These are phyloP conservation scores for Thalassiosira livingstoniorum DNA, from an alignment of 352 stramenopile genomes.

Conservation along the genomic window DNA sequence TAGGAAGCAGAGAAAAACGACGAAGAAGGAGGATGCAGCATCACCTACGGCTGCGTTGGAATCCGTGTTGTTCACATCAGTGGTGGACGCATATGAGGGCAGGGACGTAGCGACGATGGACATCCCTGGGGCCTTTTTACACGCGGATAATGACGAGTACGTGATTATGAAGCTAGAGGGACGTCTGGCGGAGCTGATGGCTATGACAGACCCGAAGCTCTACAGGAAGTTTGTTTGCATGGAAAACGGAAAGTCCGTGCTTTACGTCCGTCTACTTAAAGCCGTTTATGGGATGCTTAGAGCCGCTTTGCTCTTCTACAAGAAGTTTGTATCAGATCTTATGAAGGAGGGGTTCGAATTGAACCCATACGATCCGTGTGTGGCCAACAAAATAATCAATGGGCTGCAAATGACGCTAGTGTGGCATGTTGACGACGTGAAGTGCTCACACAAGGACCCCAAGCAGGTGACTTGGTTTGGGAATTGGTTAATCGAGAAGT, in stretches of 20 bases:
- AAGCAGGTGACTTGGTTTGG: not conserved
- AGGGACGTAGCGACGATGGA: constrained; percentile 45
- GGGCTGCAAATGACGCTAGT: constrained; percentile 5
- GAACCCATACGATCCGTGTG: constrained; percentile 11
- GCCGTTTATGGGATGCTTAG: no score
- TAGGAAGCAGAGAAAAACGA: constrained; percentile 42
- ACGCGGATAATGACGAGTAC: not conserved
- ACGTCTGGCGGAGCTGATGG: constrained; percentile 2
- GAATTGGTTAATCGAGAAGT: no score
- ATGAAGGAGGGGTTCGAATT: not conserved
- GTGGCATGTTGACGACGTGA: constrained; percentile 1
- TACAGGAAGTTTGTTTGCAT: no score
- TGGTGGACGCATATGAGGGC: constrained; percentile 48
- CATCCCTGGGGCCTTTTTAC: constrained; percentile 28
- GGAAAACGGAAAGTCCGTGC: no score
- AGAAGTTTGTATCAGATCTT: not conserved
- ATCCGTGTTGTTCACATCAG: constrained; percentile 38
- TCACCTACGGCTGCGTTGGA: constrained; percentile 47
- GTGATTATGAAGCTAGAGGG: not conserved
- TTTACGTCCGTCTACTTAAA: no score
- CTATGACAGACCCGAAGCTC: no score
- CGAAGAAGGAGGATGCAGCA: constrained; percentile 37
- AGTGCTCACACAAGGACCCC: not conserved
- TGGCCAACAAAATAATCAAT: constrained; percentile 10
- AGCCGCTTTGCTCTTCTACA: not conserved